Evolutionary conservation across 2,329 filamentous ascomycete genomes (phyloP), one percentile per base, ranked within the genome.

Genomic region (Talaromyces sp.): DNA sequence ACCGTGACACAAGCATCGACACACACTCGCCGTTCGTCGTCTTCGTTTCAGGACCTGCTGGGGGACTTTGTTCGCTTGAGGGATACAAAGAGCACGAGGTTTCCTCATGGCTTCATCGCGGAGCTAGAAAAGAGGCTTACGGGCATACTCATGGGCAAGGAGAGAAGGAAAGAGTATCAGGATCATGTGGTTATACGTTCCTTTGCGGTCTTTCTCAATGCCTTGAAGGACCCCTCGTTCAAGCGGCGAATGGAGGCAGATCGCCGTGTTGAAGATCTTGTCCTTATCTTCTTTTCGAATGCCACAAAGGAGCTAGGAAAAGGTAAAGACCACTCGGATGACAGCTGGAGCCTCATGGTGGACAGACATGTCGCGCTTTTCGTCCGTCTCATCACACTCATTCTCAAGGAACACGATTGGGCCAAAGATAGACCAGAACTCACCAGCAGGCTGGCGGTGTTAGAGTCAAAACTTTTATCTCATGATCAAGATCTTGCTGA

Each of bases 281-380:
- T 99, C 60, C 84, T 99, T 70, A 97, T 98, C 68, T 98, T 99
- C 82, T 98, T 96, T 79, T 96, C 93, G 1, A 90, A 92, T 68
- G 93, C 95, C 7, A 96, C 92, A 54, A 96, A 96, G 76, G 93
- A 96, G 67, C 85, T 97, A 72, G 88, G 90, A 77, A 91, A 92
- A 76, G 86, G 90, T 62, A 91, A 91, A 77, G 78, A 86, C 0
- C 84, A 88, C 0, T 90, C 90, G 56, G 94, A 98, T 76, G 92
- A 96, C 75, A 86, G 87, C 62, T 97, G 92, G 91, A 97, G 95
- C 79, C 82, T 90, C 65, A 87, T 98, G 79, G 93, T 96, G 19
- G 95, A 99, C 77, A 88, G 94, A 63, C 95, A 99, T 77, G 89
- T 98, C 64, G 95, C 95, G 59, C 85, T 99, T 66, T 99, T 99